phyloP scores from a whole-genome alignment of 202 grass and related monocot species.

The Alloteropsis angusta region DNA sequence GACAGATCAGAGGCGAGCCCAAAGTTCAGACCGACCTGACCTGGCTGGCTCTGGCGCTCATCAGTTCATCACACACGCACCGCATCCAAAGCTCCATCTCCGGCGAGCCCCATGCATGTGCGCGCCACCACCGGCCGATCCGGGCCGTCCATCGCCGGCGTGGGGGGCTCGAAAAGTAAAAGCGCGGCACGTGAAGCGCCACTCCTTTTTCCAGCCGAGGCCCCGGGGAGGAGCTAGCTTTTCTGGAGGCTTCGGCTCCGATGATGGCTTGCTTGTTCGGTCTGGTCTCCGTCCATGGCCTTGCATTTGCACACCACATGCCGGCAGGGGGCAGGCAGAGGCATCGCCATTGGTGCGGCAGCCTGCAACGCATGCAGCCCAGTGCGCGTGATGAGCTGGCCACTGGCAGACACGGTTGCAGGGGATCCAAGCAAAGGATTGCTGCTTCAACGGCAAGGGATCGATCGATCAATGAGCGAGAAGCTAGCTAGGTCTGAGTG shows the following conservation, averaged over 20 bases:
- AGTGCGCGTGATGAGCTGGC: constrained; percentile 32
- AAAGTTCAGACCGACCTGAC: constrained; percentile 21
- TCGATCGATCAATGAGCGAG: no score
- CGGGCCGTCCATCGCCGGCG: not conserved
- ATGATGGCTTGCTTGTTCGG: not conserved
- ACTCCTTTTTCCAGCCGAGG: not conserved
- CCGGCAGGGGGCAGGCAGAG: not conserved
- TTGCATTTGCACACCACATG: no score
- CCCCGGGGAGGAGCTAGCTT: not conserved
- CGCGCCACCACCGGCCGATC: not conserved
- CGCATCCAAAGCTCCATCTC: constrained; percentile 28
- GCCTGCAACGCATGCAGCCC: not conserved
- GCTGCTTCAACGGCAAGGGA: constrained; percentile 25
- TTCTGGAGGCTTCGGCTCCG: not conserved
- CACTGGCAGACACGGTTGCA: constrained; percentile 40
- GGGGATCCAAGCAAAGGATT: constrained; percentile 38
- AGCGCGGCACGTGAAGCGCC: constrained; percentile 27
- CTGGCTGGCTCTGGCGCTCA: not conserved
- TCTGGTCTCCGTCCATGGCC: no score
- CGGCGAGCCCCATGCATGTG: constrained; percentile 10
- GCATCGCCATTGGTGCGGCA: not conserved
- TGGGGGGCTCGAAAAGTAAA: constrained; percentile 10
- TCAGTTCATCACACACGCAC: not conserved
- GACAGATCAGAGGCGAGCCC: constrained; percentile 27
- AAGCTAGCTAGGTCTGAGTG: no score